Conservation (phyloP, 2,329 filamentous ascomycete species). For the Xylaria sp. region DNA sequence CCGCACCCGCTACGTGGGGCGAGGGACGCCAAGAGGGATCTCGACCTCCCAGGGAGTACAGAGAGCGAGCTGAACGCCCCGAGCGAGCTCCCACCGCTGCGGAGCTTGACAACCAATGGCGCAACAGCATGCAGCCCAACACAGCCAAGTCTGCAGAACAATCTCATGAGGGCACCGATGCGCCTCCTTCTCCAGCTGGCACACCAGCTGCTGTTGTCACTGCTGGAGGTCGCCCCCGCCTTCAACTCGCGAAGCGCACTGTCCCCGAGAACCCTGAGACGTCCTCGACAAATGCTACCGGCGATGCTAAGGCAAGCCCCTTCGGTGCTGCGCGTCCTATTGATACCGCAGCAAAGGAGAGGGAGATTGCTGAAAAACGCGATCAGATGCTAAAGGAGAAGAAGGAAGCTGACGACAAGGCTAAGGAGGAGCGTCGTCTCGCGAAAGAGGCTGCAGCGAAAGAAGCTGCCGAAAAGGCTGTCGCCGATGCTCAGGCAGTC, state of each 20-base stretch:
- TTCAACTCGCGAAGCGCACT: slow-evolving; percentile 88
- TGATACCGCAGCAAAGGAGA: slow-evolving; percentile 84
- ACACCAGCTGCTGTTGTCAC: slow-evolving; percentile 45
- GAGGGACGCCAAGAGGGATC: slow-evolving; percentile 71
- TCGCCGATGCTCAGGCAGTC: slow-evolving; percentile 25
- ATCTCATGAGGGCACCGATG: slow-evolving; percentile 68
- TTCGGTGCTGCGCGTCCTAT: slow-evolving; percentile 93
- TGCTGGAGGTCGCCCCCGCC: slow-evolving; percentile 64
- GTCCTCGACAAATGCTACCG: slow-evolving; percentile 44
- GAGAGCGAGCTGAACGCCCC: slow-evolving; percentile 66
- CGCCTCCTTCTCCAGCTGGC: slow-evolving; percentile 64
- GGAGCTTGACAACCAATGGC: slow-evolving; percentile 91
- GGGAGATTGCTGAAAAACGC: slow-evolving; percentile 84
- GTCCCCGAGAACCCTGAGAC: slow-evolving; percentile 65
- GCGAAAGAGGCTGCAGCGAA: slow-evolving; percentile 62
- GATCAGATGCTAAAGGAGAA: slow-evolving; percentile 70
- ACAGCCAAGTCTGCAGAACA: slow-evolving; percentile 56
- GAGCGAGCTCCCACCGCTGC: slow-evolving; percentile 73
- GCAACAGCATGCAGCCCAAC: slow-evolving; percentile 85
- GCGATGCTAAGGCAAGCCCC: slow-evolving; percentile 78
- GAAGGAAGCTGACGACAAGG: slow-evolving; percentile 81
- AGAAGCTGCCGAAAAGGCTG: slow-evolving; percentile 40
- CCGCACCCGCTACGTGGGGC: slow-evolving; percentile 72
- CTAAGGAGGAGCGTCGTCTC: slow-evolving; percentile 64
- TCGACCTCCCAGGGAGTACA: slow-evolving; percentile 72